A percentile compares a stretch with the other conserved stretches of the same genome.
Conservation (phyloP, 2,329 filamentous ascomycete species). For the Alternaria triticimaculans region DNA sequence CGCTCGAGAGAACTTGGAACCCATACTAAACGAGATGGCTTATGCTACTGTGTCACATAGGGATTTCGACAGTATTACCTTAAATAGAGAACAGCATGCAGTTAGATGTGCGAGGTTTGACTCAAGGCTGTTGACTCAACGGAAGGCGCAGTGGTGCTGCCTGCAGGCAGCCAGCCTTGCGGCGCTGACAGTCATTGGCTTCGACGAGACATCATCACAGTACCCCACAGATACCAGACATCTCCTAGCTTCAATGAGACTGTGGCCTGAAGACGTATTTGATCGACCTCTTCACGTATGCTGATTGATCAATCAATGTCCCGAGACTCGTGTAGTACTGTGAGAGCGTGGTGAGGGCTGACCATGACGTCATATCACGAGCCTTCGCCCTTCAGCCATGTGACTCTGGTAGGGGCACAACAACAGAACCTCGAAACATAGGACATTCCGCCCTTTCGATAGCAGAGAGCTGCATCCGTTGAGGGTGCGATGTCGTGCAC, state of each 20-base stretch:
- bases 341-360: background rate
- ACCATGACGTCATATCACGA: background rate
- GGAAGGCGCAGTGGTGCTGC: slow-evolving; percentile 28
- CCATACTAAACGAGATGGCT: slow-evolving; percentile 26
- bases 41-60: background rate
- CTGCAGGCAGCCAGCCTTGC: slow-evolving; percentile 40
- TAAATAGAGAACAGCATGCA: slow-evolving; percentile 9
- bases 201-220: background rate
- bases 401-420: background rate
- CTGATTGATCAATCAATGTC: background rate
- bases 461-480: background rate
- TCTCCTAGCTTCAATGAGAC: background rate
- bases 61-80: background rate
- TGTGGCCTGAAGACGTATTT: background rate
- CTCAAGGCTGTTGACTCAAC: slow-evolving; percentile 34
- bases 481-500: background rate
- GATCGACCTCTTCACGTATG: background rate
- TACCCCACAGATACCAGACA: slow-evolving; percentile 6
- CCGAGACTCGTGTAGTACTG: background rate
- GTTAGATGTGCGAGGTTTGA: slow-evolving; percentile 18
- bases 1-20: slow-evolving; percentile 35
- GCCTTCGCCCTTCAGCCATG: slow-evolving; percentile 3
- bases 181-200: slow-evolving; percentile 26
- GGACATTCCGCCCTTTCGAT: background rate
- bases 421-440: background rate